A percentile compares a stretch with the other conserved stretches of the same genome.
These are phyloP conservation scores for Apiospora phragmitis DNA, from an alignment of 2,329 filamentous ascomycete species.

Conservation along the genomic window DNA sequence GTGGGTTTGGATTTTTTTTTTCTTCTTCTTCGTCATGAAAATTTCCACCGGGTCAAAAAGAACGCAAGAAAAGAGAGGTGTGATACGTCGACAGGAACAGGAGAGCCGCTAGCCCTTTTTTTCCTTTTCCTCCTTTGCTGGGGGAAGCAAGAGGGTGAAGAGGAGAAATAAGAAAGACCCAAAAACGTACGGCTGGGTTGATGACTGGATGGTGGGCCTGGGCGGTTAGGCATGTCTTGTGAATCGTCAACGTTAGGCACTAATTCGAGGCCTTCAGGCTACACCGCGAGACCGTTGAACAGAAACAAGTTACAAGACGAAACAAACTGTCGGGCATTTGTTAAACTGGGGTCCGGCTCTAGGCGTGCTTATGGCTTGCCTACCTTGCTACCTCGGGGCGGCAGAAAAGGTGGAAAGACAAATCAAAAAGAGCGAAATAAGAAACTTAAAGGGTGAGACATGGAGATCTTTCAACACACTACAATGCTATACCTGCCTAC, in stretches of 20 bases:
- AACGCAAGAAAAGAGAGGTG: neutral
- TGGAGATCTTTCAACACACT: neutral
- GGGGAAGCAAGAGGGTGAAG: neutral
- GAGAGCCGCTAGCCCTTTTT: neutral
- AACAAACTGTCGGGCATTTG: slow-evolving; percentile 6
- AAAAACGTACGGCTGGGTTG: neutral
- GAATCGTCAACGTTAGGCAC: slow-evolving; percentile 11
- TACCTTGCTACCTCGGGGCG: neutral
- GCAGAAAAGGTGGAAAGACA: neutral
- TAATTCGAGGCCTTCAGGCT: neutral
- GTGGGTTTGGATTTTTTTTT: neutral
- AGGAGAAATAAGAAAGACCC: neutral
- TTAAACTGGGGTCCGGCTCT: neutral
- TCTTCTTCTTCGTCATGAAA: neutral
- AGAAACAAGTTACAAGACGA: neutral
- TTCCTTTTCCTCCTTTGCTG: neutral
- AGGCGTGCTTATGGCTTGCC: neutral
- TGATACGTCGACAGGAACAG: neutral
- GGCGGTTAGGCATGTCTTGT: slow-evolving; percentile 6
- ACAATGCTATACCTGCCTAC: neutral
- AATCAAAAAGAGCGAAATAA: neutral
- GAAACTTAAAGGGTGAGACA: slow-evolving; percentile 1
- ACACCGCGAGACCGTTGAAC: slow-evolving; percentile 8
- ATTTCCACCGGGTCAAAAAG: neutral
- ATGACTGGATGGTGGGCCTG: neutral